Percentiles rank a stretch among this genome's conserved stretches.
Evolutionary conservation across 176 grass and related monocot species (phyloP).

Genomic region (Tuctoria greenei): DNA sequence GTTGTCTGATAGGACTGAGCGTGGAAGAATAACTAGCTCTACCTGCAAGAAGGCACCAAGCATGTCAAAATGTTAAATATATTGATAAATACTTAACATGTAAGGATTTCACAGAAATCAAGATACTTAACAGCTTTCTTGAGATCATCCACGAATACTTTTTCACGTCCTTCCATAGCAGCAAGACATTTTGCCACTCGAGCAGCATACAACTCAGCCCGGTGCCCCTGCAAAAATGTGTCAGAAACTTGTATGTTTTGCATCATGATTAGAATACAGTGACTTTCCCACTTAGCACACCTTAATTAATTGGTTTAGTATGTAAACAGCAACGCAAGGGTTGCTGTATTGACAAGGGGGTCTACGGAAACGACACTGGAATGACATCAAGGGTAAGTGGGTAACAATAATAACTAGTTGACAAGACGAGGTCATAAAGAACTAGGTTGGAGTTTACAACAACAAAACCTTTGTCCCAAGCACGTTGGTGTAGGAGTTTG

Average conservation of each 20-base stretch:
- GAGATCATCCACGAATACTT: constrained; percentile 96
- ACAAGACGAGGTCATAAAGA: neutral
- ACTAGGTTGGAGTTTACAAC: neutral
- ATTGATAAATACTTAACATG: neutral
- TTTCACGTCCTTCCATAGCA: constrained; percentile 94
- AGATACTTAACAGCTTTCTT: constrained; percentile 95
- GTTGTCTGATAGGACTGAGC: constrained; percentile 85
- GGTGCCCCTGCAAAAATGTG: constrained; percentile 66
- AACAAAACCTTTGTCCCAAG: no score
- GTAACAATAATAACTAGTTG: neutral
- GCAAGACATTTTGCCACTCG: constrained; percentile 98
- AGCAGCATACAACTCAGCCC: constrained; percentile 95
- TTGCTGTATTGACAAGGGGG: neutral
- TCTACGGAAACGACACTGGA: constrained; percentile 1
- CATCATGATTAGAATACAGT: constrained; percentile 7
- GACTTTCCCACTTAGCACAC: neutral
- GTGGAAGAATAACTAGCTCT: constrained; percentile 95
- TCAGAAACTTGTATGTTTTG: constrained; percentile 32
- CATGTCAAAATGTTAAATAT: constrained; percentile 18
- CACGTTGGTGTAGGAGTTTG: no score
- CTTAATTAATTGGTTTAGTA: constrained; percentile 21
- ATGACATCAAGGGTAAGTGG: constrained; percentile 7
- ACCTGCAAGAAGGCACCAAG: constrained; percentile 56
- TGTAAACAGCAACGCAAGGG: constrained; percentile 22
- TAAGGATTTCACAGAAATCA: constrained; percentile 23